Evolutionary conservation across 2,329 filamentous ascomycete species (phyloP), one percentile per base, ranked within the genome.

Genomic region (Cyphellophora europaea): DNA sequence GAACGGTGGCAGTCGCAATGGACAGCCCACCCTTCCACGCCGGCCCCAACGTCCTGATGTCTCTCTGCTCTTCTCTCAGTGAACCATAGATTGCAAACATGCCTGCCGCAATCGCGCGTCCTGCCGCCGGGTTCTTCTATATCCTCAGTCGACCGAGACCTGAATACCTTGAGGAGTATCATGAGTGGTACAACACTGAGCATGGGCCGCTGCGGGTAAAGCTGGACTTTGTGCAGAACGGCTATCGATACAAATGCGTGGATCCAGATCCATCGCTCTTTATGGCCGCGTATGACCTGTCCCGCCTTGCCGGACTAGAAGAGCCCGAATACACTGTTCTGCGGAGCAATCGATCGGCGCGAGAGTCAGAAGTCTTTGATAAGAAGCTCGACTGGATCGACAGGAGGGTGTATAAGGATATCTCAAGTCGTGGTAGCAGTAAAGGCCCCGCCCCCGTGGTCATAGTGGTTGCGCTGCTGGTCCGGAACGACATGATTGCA

Each of bases 161-260:
- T 3, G 6, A 12, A 17, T 19, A 28, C 12, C 15, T 35, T 8
- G 21, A 32, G 11, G 35, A 83, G 52, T 93, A 93, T 61, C 82
- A 93, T 59, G 84, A 93, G 55, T 89, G 83, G 82, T 93, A 93
- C 66, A 87, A 93, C 64, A 89, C 87, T 59, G 86, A 93, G 63
- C 86, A 93, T 62, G 86, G 86, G 35, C 86, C 86, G 13, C 74
- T 78, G 11, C 80, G 86, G 30, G 71, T 93, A 8, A 79, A 83
- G 32, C 63, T 91, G 10, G 76, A 82, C 4, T 77, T 81, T 49
- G 77, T 88, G 53, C 55, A 62, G 48, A 91, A 84, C 55, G 86
- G 86, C 39, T 79, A 91, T 49, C 79, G 86, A 27, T 93, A 87
- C 61, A 71, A 68, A 16, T 80, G 82, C 6, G 72, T 63, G 11